These are phyloP conservation scores for Coemansia furcata DNA, from an alignment of 192 early-diverging fungal species.

Conservation along the genomic window DNA sequence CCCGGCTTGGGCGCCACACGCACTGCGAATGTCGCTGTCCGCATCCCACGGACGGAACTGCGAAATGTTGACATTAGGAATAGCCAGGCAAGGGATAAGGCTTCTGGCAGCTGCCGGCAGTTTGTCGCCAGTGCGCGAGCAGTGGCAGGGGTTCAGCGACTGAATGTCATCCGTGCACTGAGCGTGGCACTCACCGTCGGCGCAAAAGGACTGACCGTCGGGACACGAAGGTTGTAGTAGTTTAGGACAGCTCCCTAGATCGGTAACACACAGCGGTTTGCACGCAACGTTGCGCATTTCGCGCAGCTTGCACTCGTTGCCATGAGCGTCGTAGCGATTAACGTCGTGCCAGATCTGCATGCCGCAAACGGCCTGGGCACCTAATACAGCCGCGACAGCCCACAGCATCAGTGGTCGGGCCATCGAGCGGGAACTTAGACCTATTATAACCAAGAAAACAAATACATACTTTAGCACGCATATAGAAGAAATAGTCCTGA, in stretches of 20 bases:
- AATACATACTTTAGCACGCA: not conserved
- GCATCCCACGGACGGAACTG: conserved; percentile 26
- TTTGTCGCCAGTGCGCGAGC: conserved; percentile 8
- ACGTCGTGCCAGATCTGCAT: conserved; percentile 16
- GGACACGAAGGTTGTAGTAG: conserved; percentile 28
- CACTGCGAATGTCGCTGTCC: conserved; percentile 19
- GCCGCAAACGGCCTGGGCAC: not conserved
- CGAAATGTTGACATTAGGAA: conserved; percentile 45
- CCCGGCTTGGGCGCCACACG: conserved; percentile 10
- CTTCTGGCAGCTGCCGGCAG: conserved; percentile 16
- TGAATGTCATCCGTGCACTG: conserved; percentile 31
- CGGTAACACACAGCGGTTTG: conserved; percentile 51
- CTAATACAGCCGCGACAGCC: not conserved
- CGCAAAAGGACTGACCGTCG: conserved; percentile 44
- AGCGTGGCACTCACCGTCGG: conserved; percentile 53
- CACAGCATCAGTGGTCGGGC: not conserved
- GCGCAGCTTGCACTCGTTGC: conserved; percentile 47
- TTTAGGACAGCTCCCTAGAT: conserved; percentile 42
- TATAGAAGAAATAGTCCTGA: not conserved
- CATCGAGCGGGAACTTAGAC: not conserved
- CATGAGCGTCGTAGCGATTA: conserved; percentile 51
- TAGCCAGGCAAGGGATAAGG: conserved; percentile 34
- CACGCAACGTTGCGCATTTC: conserved; percentile 43
- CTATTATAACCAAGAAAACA: not conserved
- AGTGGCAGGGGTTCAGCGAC: conserved; percentile 48